These are phyloP conservation scores for Botrytis fragariae DNA, from an alignment of 2,329 filamentous ascomycete species.

Conservation along the genomic window DNA sequence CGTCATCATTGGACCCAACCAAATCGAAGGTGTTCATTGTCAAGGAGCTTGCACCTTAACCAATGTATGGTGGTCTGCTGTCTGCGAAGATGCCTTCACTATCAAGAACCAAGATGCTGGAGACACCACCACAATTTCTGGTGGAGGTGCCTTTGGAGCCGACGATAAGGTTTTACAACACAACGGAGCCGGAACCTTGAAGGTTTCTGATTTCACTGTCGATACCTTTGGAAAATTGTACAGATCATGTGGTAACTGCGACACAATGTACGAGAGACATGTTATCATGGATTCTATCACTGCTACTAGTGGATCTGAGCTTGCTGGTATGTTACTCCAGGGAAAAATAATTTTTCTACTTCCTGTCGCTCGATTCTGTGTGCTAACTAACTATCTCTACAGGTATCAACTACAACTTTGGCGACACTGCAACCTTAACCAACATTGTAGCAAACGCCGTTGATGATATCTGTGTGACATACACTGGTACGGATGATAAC, in stretches of 20 bases:
- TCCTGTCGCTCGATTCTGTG: not conserved
- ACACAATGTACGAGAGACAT: constrained; percentile 31
- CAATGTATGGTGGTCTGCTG: constrained; percentile 33
- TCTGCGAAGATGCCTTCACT: constrained; percentile 33
- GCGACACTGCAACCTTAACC: constrained; percentile 46
- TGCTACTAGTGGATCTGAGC: constrained; percentile 40
- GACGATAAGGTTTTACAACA: constrained; percentile 43
- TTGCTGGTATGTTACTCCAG: constrained; percentile 25
- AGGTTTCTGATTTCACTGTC: constrained; percentile 42
- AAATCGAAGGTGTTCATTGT: constrained; percentile 38
- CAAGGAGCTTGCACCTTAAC: constrained; percentile 33
- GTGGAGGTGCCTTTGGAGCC: constrained; percentile 45
- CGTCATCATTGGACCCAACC: constrained; percentile 39
- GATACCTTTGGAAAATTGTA: constrained; percentile 49
- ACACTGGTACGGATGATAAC: constrained; percentile 40
- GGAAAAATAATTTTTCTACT: not conserved
- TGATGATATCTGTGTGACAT: constrained; percentile 31
- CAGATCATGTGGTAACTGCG: constrained; percentile 51
- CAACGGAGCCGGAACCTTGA: constrained; percentile 43
- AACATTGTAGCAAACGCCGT: constrained; percentile 39
- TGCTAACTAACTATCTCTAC: constrained; percentile 38
- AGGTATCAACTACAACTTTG: constrained; percentile 53
- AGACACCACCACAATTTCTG: constrained; percentile 44
- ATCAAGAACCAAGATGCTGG: constrained; percentile 32
- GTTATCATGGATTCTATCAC: constrained; percentile 45